phyloP scores from a whole-genome alignment of 148 eudicot species.

The Vaccinium corymbosum region DNA sequence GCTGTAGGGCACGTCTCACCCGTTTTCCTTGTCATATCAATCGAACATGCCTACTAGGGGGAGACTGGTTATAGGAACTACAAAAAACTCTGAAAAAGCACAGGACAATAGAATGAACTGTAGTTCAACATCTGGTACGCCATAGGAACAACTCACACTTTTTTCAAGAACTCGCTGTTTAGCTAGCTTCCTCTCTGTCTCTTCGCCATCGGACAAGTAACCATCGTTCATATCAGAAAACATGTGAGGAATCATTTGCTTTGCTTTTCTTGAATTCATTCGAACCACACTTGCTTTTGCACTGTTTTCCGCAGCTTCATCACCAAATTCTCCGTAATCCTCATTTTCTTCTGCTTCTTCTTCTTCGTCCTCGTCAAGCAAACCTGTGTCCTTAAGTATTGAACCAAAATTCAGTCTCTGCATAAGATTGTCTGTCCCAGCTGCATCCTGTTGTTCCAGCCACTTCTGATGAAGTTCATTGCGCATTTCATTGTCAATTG shows the following conservation, averaged over 20 bases:
- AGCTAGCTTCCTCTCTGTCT: slow-evolving; percentile 47
- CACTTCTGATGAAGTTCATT: slow-evolving; percentile 84
- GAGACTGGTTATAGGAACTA: background rate
- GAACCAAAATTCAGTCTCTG: slow-evolving; percentile 57
- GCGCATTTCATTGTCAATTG: slow-evolving; percentile 60
- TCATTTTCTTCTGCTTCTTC: slow-evolving; percentile 30
- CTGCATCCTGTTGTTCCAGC: slow-evolving; percentile 92
- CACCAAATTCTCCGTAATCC: slow-evolving; percentile 29
- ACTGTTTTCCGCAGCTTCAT: slow-evolving; percentile 32
- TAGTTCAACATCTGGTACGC: background rate
- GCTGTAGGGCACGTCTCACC: background rate
- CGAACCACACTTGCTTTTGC: slow-evolving; percentile 28
- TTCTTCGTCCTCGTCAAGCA: slow-evolving; percentile 38
- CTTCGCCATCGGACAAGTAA: slow-evolving; percentile 74
- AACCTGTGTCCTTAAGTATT: slow-evolving; percentile 36
- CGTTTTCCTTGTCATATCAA: background rate
- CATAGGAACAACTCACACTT: slow-evolving; percentile 34
- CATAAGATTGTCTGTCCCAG: slow-evolving; percentile 76
- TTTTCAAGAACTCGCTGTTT: slow-evolving; percentile 50
- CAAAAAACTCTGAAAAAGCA: background rate
- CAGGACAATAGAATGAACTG: slow-evolving; percentile 13
- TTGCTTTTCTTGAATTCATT: slow-evolving; percentile 51
- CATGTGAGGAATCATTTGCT: slow-evolving; percentile 72
- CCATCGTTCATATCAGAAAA: slow-evolving; percentile 76
- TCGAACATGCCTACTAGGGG: background rate